Percentiles rank a stretch among this genome's conserved stretches.
Evolutionary conservation across 108 stramenopile species (phyloP).

Genomic region (Hondaea fermentalgiana): DNA sequence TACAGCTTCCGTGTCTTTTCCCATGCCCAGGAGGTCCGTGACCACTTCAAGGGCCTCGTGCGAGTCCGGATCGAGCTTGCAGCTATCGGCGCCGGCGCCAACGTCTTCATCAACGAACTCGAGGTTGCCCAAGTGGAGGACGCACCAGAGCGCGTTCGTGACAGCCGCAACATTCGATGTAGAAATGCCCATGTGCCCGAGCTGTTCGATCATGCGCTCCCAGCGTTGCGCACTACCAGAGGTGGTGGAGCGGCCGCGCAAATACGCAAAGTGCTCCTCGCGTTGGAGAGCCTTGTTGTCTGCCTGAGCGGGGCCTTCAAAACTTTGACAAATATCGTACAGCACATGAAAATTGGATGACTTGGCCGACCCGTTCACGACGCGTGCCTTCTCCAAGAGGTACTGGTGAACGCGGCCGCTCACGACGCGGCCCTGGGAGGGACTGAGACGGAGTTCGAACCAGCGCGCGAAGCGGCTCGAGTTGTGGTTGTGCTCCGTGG

Average conservation of each 20-base stretch:
- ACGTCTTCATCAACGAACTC: constrained; percentile 23
- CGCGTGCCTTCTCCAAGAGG: constrained; percentile 89
- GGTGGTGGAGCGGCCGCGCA: constrained; percentile 27
- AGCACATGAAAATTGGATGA: constrained; percentile 98
- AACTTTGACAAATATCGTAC: constrained; percentile 81
- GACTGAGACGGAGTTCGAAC: constrained; percentile 59
- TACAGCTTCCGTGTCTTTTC: background rate
- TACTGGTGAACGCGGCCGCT: constrained; percentile 63
- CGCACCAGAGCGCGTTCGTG: background rate
- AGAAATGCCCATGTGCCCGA: constrained; percentile 18
- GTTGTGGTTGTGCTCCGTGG: constrained; percentile 97
- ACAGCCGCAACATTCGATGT: constrained; percentile 3
- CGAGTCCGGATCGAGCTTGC: background rate
- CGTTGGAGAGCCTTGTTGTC: constrained; percentile 24
- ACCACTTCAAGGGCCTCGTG: background rate
- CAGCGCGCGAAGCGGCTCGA: constrained; percentile 97
- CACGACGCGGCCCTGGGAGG: constrained; percentile 27
- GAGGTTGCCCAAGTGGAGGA: constrained; percentile 47
- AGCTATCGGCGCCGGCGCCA: background rate
- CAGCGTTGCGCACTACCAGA: constrained; percentile 28
- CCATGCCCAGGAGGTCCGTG: background rate
- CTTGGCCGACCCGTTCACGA: constrained; percentile 74
- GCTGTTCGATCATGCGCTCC: constrained; percentile 34
- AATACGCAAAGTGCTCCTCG: constrained; percentile 41
- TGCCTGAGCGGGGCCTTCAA: constrained; percentile 27